Base-by-base conservation (phyloP, 306 rosid species). In the Gynostemma pentaphyllum region DNA sequence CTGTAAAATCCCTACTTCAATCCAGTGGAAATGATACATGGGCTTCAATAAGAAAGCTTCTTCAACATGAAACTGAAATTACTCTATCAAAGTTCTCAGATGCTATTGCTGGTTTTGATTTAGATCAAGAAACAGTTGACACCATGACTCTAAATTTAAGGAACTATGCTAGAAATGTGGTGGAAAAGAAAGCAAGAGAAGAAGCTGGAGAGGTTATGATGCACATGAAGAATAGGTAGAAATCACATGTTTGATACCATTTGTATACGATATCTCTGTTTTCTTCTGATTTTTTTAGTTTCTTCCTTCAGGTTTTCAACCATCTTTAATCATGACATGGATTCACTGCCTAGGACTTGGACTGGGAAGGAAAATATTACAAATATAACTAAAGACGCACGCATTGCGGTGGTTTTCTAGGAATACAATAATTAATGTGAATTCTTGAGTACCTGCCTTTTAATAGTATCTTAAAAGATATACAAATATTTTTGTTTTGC, bases 271-370 rank as follows among this genome's bases (percentile, higher is more conserved):
- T 59, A 15, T 66, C 41, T 5, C 2, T 22, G 47, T 66, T 18
- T 29, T 45, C 15, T 39, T 9, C 4, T 64, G 27, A 48, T 64
- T 45, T 62, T 64, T 47, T 40, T 37, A 16, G 32, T 59, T 21
- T 59, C 32, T 24, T 23, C 18, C 18, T 21, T 42, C 87, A 91
- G 98, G 86, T 91, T 91, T 82, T 81, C 95, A 3, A 78, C 88
- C 0, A 68, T 91, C 45, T 91, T 91, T 74, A 81, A 76, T 71
- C 95, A 80, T 73, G 96, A 91, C 79, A 64, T 50, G 67, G 96
- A 88, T 76, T 88, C 95, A 14, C 74, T 91, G 68, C 98, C 98
- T 15, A 80, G 98, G 74, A 66, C 86, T 69, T 91, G 98, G 98
- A 85, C 95, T 41, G 92, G 88, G 71, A 86, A 76, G 15, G 98